Evolutionary conservation across 2,329 filamentous ascomycete species (phyloP).

Genomic region (Acephala macrosclerotiorum): DNA sequence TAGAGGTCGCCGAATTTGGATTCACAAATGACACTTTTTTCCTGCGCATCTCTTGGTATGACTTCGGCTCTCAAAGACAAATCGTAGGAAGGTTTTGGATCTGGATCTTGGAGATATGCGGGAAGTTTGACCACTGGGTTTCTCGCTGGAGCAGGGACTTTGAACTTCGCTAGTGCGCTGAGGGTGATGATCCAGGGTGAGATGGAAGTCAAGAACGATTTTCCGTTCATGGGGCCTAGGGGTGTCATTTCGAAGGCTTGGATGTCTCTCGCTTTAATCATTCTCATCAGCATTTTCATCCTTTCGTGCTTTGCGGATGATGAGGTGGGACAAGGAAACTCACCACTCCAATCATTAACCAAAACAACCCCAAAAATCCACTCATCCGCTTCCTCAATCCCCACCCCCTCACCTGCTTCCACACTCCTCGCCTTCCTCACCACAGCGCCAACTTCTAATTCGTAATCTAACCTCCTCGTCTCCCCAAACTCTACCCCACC

Average conservation of each 20-base stretch:
- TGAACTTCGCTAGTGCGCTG: constrained; percentile 56
- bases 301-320: no score
- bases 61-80: constrained; percentile 33
- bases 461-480: constrained; percentile 46
- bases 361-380: constrained; percentile 70
- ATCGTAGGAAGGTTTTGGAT: constrained; percentile 46
- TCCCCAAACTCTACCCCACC: constrained; percentile 30
- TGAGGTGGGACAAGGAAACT: constrained; percentile 24
- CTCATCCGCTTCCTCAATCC: constrained; percentile 57
- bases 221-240: constrained; percentile 66
- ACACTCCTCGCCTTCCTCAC: constrained; percentile 45
- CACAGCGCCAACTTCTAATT: constrained; percentile 35
- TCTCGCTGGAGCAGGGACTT: constrained; percentile 30
- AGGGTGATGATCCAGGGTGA: constrained; percentile 68
- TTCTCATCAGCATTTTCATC: background rate
- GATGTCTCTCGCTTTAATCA: constrained; percentile 67
- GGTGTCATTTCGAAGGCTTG: constrained; percentile 67
- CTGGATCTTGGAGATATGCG: constrained; percentile 46
- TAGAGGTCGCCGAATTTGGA: constrained; percentile 46
- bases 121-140: constrained; percentile 31
- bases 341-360: constrained; percentile 67
- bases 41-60: constrained; percentile 20
- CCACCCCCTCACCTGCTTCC: constrained; percentile 46
- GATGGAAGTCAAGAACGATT: constrained; percentile 65
- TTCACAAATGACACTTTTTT: constrained; percentile 39